phyloP scores from a whole-genome alignment of 2,329 filamentous ascomycete species.

The Pyrenophora teres region DNA sequence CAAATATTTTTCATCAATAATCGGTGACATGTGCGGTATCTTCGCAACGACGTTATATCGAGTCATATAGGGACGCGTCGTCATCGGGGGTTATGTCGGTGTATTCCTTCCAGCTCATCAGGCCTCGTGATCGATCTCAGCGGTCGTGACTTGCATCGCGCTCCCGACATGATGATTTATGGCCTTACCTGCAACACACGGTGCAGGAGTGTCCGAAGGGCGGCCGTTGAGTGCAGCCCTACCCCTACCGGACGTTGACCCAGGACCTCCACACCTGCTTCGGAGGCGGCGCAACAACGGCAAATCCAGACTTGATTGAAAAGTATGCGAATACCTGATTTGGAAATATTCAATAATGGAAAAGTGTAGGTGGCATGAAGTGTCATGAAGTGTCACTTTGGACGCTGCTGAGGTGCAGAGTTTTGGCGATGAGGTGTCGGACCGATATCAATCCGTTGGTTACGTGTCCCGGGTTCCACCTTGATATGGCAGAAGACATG shows the following conservation, averaged over 20 bases:
- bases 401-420: not conserved
- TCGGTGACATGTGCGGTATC: not conserved
- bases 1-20: not conserved
- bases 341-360: constrained; percentile 1
- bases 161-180: not conserved
- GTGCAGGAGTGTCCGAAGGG: not conserved
- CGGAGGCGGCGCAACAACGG: constrained; percentile 4
- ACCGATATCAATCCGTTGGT: constrained; percentile 6
- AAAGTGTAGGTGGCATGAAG: constrained; percentile 1
- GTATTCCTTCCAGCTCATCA: constrained; percentile 3
- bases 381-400: constrained; percentile 2
- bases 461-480: constrained; percentile 4
- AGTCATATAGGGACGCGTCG: constrained; percentile 11
- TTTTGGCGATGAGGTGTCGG: constrained; percentile 2
- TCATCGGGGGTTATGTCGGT: constrained; percentile 9
- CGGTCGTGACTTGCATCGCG: constrained; percentile 7
- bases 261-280: not conserved
- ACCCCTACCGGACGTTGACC: constrained; percentile 15
- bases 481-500: constrained; percentile 2
- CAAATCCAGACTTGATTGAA: constrained; percentile 1
- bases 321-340: constrained; percentile 1
- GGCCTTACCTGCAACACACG: constrained; percentile 4
- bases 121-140: constrained; percentile 3
- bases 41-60: constrained; percentile 1
- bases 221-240: constrained; percentile 9